Evolutionary conservation across 2,329 filamentous ascomycete genomes (phyloP).

Genomic region (Ceratocystis destructans): DNA sequence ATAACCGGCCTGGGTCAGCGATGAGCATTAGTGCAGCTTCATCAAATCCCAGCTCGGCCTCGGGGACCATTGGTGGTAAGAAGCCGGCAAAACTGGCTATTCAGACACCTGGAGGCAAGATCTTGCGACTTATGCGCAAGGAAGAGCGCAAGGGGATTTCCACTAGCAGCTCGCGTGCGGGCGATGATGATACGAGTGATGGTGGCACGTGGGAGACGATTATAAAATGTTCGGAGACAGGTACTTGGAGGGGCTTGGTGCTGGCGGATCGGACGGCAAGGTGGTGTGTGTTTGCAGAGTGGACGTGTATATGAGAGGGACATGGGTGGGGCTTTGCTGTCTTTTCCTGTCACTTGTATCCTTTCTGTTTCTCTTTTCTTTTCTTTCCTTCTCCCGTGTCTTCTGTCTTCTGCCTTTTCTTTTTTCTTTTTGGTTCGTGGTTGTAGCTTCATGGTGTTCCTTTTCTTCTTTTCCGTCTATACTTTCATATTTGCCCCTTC

Average conservation of each 20-base stretch:
- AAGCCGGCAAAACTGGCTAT: constrained; percentile 95
- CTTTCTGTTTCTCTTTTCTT: background rate
- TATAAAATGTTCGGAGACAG: constrained; percentile 75
- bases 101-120: constrained; percentile 87
- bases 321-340: background rate
- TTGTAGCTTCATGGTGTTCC: background rate
- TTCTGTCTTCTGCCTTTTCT: background rate
- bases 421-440: background rate
- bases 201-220: constrained; percentile 78
- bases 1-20: constrained; percentile 45
- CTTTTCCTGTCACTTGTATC: background rate
- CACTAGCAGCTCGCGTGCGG: constrained; percentile 25
- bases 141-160: constrained; percentile 49
- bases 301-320: constrained; percentile 41
- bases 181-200: constrained; percentile 47
- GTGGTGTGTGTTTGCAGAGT: constrained; percentile 90
- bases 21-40: constrained; percentile 50
- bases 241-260: constrained; percentile 68
- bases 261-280: constrained; percentile 69
- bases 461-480: constrained; percentile 4
- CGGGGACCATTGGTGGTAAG: constrained; percentile 41
- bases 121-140: constrained; percentile 73
- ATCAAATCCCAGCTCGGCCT: constrained; percentile 42
- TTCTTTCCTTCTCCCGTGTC: background rate
- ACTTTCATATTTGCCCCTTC: background rate